A percentile compares a stretch with the other conserved stretches of the same genome.
phyloP scores from a whole-genome alignment of 106 monocot genomes.

The Phalaenopsis aphrodite region DNA sequence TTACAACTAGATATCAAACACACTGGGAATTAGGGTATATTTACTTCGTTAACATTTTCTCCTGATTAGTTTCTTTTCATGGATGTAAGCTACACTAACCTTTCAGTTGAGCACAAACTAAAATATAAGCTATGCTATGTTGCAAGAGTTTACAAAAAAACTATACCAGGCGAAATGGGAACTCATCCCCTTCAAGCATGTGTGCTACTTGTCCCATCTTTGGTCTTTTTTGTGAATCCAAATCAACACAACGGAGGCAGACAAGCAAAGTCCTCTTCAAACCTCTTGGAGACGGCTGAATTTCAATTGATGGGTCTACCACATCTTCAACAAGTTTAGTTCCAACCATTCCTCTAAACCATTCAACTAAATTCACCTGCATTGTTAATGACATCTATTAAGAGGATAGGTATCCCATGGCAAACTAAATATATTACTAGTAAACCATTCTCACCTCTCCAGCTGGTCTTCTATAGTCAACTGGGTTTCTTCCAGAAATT shows the following conservation, averaged over 20 bases:
- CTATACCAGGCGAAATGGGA: constrained; percentile 63
- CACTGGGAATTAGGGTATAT: no score
- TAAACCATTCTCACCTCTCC: constrained; percentile 48
- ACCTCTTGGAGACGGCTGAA: constrained; percentile 46
- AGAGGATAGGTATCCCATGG: neutral
- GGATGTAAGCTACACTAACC: no score
- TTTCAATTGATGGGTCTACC: constrained; percentile 44
- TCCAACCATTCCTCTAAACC: constrained; percentile 79
- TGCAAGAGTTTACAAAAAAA: neutral
- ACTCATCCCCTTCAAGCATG: constrained; percentile 88
- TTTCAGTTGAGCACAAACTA: no score
- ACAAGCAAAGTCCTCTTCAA: constrained; percentile 63
- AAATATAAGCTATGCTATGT: no score
- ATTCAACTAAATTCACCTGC: constrained; percentile 86
- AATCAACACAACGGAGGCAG: constrained; percentile 75
- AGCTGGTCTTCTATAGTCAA: constrained; percentile 59
- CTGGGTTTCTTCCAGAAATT: constrained; percentile 70
- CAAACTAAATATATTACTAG: neutral
- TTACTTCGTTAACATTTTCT: no score
- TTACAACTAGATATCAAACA: no score
- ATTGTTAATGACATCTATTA: neutral
- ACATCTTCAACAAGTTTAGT: constrained; percentile 65
- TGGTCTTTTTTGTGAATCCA: constrained; percentile 56
- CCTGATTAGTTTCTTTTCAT: no score
- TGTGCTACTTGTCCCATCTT: constrained; percentile 85